Conservation (phyloP, 768 basidiomycete species). For the Mrakia blollopis region DNA sequence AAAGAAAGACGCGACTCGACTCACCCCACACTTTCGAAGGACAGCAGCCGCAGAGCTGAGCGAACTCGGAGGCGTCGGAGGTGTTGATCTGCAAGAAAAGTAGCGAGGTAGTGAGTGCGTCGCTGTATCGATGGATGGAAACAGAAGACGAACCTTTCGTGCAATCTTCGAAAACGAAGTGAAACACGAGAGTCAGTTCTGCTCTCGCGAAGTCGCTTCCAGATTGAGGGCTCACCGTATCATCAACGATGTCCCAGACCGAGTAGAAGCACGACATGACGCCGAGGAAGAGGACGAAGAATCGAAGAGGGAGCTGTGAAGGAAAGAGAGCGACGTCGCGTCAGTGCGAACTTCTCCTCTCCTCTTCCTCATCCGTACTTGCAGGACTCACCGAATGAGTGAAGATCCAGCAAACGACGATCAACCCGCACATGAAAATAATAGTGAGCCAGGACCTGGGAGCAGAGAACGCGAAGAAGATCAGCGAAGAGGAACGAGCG, state of each 20-base stretch:
- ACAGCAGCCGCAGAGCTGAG: slow-evolving; percentile 73
- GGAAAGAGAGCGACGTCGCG: slow-evolving; percentile 59
- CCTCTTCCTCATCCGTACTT: not conserved
- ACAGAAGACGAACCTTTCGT: slow-evolving; percentile 41
- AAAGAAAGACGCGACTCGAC: slow-evolving; percentile 51
- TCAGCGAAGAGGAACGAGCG: too few relatives aligned
- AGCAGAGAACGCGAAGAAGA: slow-evolving; percentile 4
- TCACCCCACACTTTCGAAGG: slow-evolving; percentile 54
- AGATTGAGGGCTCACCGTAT: slow-evolving; percentile 57
- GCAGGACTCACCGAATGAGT: slow-evolving; percentile 29
- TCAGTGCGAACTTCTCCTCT: slow-evolving; percentile 20
- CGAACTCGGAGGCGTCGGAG: slow-evolving; percentile 83
- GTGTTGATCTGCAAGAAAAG: slow-evolving; percentile 54
- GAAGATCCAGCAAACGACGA: slow-evolving; percentile 49
- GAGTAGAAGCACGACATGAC: slow-evolving; percentile 43
- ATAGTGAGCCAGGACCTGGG: slow-evolving; percentile 64
- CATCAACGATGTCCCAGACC: slow-evolving; percentile 80
- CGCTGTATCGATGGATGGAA: too few relatives aligned
- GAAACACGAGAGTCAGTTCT: not conserved
- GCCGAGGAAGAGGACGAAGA: slow-evolving; percentile 53
- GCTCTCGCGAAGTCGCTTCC: not conserved
- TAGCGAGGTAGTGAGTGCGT: not conserved
- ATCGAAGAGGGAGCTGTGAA: slow-evolving; percentile 68
- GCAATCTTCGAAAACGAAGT: slow-evolving; percentile 35
- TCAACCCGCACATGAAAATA: slow-evolving; percentile 69